Evolutionary conservation across 1,284 basidiomycete genomes (phyloP), one percentile per base, ranked within the genome.

Genomic region (Cutaneotrichosporon arboriforme): DNA sequence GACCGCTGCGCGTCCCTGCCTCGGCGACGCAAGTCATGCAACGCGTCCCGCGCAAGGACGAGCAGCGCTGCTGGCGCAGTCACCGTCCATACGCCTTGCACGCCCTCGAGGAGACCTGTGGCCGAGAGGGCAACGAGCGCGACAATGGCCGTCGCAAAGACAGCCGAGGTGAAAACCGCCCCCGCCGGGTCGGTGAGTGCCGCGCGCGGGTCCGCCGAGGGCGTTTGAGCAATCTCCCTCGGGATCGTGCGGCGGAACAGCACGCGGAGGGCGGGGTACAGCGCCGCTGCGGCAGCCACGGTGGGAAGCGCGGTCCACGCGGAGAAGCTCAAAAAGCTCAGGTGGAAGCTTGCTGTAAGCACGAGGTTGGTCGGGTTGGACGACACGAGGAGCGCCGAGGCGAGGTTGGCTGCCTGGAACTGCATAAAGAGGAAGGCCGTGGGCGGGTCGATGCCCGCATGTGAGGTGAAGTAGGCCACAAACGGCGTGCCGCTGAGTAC

Each of bases 401-500:
- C 71, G 62, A 92, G 88, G 69, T 97, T 97, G 4, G 89, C 90
- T 0, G 81, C 80, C 12, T 82, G 77, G 64, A 88, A 86, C 61
- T 87, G 83, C 18, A 81, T 77, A 69, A 84, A 86, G 20, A 84
- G 79, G 81, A 82, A 87, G 0, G 83, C 81, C 0, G 79, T 79
- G 0, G 84, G 82, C 21, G 81, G 80, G 1, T 69, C 65, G 55
- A 85, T 82, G 0, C 80, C 79, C 5, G 85, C 82, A 3, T 84
- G 83, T n/a, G 81, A 75, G 0, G 88, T 90, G 59, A 90, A 87
- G 67, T 93, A 92, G 8, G 85, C 85, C 40, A 94, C 74, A 70
- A 94, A 94, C 0, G 85, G 85, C 0, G 90, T 94, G 1, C 89
- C 72, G 22, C 63, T 86, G 17, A 92, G 80, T 53, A 92, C 87